phyloP scores from a whole-genome alignment of 2,329 filamentous ascomycete genomes.

The Apiospora pterosperma region DNA sequence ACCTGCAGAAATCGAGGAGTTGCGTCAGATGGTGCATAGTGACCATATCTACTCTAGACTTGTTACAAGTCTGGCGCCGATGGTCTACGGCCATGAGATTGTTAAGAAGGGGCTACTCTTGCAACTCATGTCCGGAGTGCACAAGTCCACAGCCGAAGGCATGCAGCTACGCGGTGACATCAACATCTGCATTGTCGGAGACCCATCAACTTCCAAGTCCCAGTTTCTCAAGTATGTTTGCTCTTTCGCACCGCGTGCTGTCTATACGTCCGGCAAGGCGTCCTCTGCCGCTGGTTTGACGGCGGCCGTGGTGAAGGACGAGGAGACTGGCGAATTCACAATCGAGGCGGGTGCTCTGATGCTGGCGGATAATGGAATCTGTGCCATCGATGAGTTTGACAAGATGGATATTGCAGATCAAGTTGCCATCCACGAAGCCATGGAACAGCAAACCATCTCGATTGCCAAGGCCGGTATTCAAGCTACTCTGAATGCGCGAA shows the following conservation, averaged over 20 bases:
- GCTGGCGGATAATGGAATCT: constrained; percentile 95
- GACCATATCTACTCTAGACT: constrained; percentile 92
- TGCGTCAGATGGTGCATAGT: constrained; percentile 89
- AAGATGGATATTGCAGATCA: constrained; percentile 99
- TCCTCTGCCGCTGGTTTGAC: constrained; percentile 97
- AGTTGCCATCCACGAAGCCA: constrained; percentile 98
- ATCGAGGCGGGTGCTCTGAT: constrained; percentile 98
- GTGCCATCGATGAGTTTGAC: constrained; percentile 98
- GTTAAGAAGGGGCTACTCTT: constrained; percentile 96
- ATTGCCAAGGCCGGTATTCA: constrained; percentile 99
- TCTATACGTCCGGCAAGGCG: constrained; percentile 97
- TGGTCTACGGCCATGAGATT: constrained; percentile 95
- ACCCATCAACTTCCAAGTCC: constrained; percentile 95
- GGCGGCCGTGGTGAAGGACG: constrained; percentile 94
- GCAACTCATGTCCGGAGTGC: constrained; percentile 93
- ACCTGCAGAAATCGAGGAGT: constrained; percentile 81
- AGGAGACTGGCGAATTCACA: constrained; percentile 97
- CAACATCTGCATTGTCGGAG: constrained; percentile 97
- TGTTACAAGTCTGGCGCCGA: constrained; percentile 91
- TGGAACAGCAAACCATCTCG: constrained; percentile 99
- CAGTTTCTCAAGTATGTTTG: constrained; percentile 98
- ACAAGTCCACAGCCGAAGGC: constrained; percentile 86
- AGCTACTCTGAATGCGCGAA: constrained; percentile 92
- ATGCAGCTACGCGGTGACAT: constrained; percentile 96
- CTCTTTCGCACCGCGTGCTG: constrained; percentile 91